These are phyloP conservation scores for Globisporangium heterothallicum DNA, from an alignment of 352 stramenopile genomes.

Conservation along the genomic window DNA sequence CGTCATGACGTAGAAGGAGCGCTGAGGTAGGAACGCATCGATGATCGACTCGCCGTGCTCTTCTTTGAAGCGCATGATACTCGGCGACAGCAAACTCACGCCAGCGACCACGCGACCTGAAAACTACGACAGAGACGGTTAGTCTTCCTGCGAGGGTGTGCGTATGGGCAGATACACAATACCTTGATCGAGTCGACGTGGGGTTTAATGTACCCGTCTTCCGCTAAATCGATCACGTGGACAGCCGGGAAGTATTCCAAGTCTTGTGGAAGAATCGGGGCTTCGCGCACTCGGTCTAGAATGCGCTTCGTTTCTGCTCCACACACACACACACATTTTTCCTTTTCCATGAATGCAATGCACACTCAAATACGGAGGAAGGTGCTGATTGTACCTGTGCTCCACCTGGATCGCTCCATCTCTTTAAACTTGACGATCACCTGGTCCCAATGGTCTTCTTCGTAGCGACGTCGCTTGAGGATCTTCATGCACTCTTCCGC, in stretches of 20 bases:
- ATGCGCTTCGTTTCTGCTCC: slow-evolving; percentile 49
- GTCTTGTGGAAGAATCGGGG: slow-evolving; percentile 48
- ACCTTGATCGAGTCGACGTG: slow-evolving; percentile 86
- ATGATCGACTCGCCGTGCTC: slow-evolving; percentile 67
- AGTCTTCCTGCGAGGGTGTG: neutral
- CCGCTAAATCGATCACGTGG: slow-evolving; percentile 78
- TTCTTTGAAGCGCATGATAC: slow-evolving; percentile 84
- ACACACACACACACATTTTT: neutral
- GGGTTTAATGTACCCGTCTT: slow-evolving; percentile 80
- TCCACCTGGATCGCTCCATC: slow-evolving; percentile 84
- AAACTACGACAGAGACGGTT: slow-evolving; percentile 31
- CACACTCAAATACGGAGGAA: neutral
- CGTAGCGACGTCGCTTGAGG: slow-evolving; percentile 68
- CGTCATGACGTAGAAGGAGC: slow-evolving; percentile 88
- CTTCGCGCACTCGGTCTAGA: slow-evolving; percentile 59
- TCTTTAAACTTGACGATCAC: slow-evolving; percentile 88
- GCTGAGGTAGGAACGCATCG: slow-evolving; percentile 57
- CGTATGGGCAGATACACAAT: neutral
- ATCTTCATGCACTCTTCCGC: slow-evolving; percentile 64
- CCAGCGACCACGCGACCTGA: slow-evolving; percentile 73
- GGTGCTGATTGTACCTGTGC: slow-evolving; percentile 16
- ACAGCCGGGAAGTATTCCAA: slow-evolving; percentile 69
- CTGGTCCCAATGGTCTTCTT: slow-evolving; percentile 80
- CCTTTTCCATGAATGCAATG: neutral
- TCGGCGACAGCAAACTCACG: slow-evolving; percentile 67